Evolutionary conservation across 179 eudicot genomes (phyloP).

Genomic region (Spergularia azorica): DNA sequence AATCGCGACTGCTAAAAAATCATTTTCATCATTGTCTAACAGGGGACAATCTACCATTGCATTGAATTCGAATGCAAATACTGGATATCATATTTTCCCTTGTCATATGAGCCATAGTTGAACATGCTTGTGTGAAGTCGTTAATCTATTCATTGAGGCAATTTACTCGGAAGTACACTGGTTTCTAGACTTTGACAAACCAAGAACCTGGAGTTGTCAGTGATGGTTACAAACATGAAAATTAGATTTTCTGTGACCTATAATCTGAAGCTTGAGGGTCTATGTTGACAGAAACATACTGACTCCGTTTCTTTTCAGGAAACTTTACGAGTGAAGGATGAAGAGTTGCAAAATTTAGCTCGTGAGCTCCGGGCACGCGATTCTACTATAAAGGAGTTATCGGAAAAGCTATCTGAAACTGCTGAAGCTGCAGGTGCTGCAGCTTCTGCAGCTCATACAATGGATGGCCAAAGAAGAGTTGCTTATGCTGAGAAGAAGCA

Average conservation of each 20-base stretch:
- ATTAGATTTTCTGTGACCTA: too few species aligned
- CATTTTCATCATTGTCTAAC: not conserved
- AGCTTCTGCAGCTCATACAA: conserved; percentile 95
- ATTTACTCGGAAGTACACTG: not conserved
- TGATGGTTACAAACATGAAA: not conserved
- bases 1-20: not conserved
- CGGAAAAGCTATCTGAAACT: conserved; percentile 86
- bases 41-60: not conserved
- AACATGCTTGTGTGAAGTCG: not conserved
- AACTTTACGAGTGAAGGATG: conserved; percentile 90
- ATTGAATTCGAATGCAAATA: not conserved
- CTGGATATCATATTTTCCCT: too few species aligned
- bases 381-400: conserved; percentile 83
- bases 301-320: conserved; percentile 49
- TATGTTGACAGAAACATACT: not conserved
- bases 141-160: not conserved
- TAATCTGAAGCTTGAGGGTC: too few species aligned
- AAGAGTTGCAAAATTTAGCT: conserved; percentile 91
- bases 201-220: not conserved
- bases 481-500: conserved; percentile 76
- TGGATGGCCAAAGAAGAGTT: conserved; percentile 91
- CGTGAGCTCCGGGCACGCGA: conserved; percentile 90
- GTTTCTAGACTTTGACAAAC: not conserved
- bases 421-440: conserved; percentile 98
- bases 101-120: not conserved